Evolutionary conservation across 73 alveolate species (phyloP).

Genomic region (Paramecium bursaria): DNA sequence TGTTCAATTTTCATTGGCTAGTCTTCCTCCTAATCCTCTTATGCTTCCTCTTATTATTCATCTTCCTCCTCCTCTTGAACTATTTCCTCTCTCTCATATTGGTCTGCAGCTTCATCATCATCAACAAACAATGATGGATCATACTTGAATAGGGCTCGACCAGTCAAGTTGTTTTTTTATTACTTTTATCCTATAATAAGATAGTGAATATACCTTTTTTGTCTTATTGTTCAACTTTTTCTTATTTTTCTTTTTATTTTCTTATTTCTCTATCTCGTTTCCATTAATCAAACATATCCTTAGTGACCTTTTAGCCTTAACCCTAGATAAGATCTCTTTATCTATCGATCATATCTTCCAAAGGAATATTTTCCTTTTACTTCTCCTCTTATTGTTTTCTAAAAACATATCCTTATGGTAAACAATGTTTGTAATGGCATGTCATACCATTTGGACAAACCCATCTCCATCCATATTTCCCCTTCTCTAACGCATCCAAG

Average conservation of each 20-base stretch:
- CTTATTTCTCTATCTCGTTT: slow-evolving; percentile 75
- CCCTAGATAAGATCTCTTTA: slow-evolving; percentile 82
- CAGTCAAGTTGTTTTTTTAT: slow-evolving; percentile 78
- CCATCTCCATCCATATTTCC: slow-evolving; percentile 96
- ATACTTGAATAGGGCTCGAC: slow-evolving; percentile 90
- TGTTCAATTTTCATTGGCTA: too few relatives aligned
- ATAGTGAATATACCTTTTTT: slow-evolving; percentile 70
- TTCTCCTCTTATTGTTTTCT: slow-evolving; percentile 74
- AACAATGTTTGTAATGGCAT: slow-evolving; percentile 80
- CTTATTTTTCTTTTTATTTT: slow-evolving; percentile 75
- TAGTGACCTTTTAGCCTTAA: slow-evolving; percentile 80
- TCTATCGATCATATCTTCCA: slow-evolving; percentile 94
- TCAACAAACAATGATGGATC: slow-evolving; percentile 91
- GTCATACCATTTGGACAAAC: slow-evolving; percentile 94
- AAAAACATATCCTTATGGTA: slow-evolving; percentile 91
- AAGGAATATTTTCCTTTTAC: slow-evolving; percentile 79
- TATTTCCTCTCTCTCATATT: slow-evolving; percentile 84
- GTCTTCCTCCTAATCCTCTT: not conserved
- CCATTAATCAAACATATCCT: slow-evolving; percentile 91
- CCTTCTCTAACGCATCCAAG: slow-evolving; percentile 94
- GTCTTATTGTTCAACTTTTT: slow-evolving; percentile 76
- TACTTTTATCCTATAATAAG: slow-evolving; percentile 33
- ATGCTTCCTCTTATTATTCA: slow-evolving; percentile 68
- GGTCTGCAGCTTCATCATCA: slow-evolving; percentile 92
- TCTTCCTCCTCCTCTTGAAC: slow-evolving; percentile 79